Conservation (phyloP, 257 asterid species). For the Eustoma russellianum region DNA sequence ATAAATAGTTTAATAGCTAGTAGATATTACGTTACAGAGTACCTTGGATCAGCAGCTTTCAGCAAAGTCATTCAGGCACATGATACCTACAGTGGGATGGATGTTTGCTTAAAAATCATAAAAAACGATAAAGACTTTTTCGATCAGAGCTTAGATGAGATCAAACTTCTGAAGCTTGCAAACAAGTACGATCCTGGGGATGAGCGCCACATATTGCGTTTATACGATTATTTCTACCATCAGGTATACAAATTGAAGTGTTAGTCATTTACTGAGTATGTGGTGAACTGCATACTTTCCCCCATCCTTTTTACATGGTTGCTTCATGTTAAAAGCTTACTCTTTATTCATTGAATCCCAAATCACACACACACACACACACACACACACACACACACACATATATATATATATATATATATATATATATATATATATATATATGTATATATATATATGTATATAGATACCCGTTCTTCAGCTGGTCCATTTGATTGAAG, state of each 20-base stretch:
- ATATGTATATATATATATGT: too few relatives aligned
- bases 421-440: too few relatives aligned
- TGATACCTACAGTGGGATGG: slow-evolving; percentile 64
- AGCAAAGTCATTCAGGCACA: slow-evolving; percentile 85
- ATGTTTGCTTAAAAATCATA: slow-evolving; percentile 84
- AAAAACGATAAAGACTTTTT: slow-evolving; percentile 86
- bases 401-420: too few relatives aligned
- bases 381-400: too few relatives aligned
- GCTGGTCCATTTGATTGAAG: not conserved
- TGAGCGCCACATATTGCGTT: slow-evolving; percentile 68
- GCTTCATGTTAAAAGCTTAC: not conserved
- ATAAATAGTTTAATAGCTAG: slow-evolving; percentile 61
- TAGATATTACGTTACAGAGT: slow-evolving; percentile 58
- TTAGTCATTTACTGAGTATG: not conserved
- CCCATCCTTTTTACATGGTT: too few relatives aligned
- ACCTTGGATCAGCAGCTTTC: slow-evolving; percentile 88
- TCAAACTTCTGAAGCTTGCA: slow-evolving; percentile 79
- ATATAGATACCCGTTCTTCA: too few relatives aligned
- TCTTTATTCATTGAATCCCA: too few relatives aligned
- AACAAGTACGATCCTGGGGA: slow-evolving; percentile 85
- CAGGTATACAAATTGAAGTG: slow-evolving; percentile 41
- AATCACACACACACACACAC: too few relatives aligned
- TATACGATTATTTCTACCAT: slow-evolving; percentile 81
- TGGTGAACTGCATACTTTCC: not conserved
- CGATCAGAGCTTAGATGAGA: slow-evolving; percentile 89